A percentile compares a stretch with the other conserved stretches of the same genome.
These are phyloP conservation scores for Yarrowia sp. DNA, from an alignment of 805 yeast genomes.

Conservation along the genomic window DNA sequence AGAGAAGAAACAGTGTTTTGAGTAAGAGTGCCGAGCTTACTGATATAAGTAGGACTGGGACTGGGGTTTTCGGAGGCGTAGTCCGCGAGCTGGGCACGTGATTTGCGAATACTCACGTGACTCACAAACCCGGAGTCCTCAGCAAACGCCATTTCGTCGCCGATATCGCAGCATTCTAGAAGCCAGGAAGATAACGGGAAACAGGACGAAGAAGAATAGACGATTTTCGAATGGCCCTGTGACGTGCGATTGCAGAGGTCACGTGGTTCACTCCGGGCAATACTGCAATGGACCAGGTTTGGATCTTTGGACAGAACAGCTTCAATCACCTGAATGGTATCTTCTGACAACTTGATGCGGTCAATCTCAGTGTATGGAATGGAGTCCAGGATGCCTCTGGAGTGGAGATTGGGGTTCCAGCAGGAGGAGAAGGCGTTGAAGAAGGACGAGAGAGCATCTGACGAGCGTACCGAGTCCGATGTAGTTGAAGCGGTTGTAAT, in stretches of 20 bases:
- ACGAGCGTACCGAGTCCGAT: not conserved
- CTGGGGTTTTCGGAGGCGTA: not conserved
- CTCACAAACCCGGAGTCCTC: constrained; percentile 10
- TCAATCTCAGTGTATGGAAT: constrained; percentile 28
- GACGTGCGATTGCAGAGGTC: not conserved
- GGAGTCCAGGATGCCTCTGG: constrained; percentile 27
- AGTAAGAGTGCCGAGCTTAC: not conserved
- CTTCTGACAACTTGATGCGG: constrained; percentile 27
- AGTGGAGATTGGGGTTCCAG: constrained; percentile 30
- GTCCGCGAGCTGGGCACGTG: not conserved
- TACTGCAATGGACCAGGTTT: not conserved
- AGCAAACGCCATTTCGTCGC: constrained; percentile 1
- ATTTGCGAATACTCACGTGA: constrained; percentile 12
- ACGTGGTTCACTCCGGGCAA: constrained; percentile 5
- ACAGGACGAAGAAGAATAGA: not conserved
- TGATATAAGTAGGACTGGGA: not conserved
- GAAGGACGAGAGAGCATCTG: constrained; percentile 23
- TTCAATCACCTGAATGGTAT: constrained; percentile 26
- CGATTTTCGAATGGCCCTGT: not conserved
- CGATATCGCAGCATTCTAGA: constrained; percentile 13
- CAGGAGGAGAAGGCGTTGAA: constrained; percentile 30
- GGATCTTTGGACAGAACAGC: not conserved
- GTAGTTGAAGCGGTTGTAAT: not conserved
- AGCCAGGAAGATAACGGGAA: not conserved
- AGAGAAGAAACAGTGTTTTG: not conserved